A percentile compares a stretch with the other conserved stretches of the same genome.
phyloP scores from a whole-genome alignment of 331 rosid genomes.

The Prunus yedoensis region DNA sequence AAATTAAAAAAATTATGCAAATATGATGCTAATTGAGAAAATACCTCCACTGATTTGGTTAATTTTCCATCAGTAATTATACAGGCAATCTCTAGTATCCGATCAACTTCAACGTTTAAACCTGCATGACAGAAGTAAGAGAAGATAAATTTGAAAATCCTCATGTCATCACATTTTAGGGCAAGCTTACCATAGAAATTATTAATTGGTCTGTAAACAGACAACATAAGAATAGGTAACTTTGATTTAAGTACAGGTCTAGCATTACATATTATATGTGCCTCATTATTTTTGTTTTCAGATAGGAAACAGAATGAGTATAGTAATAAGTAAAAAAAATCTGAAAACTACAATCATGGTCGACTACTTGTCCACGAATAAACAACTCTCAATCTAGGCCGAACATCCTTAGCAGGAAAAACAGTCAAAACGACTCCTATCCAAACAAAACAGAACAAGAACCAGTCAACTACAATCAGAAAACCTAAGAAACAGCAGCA shows the following conservation, averaged over 20 bases:
- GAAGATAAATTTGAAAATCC: not conserved
- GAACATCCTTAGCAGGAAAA: not conserved
- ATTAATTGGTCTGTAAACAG: not conserved
- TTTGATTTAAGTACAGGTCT: not conserved
- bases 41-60: constrained; percentile 77
- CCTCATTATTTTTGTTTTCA: not conserved
- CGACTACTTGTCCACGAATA: not conserved
- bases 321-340: not conserved
- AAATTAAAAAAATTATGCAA: not conserved
- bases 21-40: constrained; percentile 17
- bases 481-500: not conserved
- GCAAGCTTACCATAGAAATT: not conserved
- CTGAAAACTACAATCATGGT: not conserved
- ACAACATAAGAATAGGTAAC: not conserved
- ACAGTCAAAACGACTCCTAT: not conserved
- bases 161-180: not conserved
- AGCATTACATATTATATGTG: not conserved
- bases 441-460: not conserved
- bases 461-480: not conserved
- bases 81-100: constrained; percentile 95
- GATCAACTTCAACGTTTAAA: constrained; percentile 75
- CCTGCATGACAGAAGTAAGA: constrained; percentile 50
- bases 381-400: not conserved
- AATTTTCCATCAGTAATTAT: constrained; percentile 80
- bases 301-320: not conserved